phyloP scores from a whole-genome alignment of 352 stramenopile genomes.

The Blastocystis sp. region DNA sequence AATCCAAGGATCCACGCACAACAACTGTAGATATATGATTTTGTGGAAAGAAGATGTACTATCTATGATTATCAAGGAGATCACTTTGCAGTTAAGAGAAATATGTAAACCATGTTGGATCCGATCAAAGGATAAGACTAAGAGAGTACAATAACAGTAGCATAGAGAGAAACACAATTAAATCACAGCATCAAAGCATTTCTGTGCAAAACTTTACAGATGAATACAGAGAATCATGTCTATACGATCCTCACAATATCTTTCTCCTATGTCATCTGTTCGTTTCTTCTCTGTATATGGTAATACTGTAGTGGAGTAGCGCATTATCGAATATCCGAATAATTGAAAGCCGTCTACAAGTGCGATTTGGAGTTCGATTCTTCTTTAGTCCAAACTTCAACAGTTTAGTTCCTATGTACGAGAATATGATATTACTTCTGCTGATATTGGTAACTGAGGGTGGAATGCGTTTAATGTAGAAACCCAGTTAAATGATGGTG shows the following conservation, averaged over 20 bases:
- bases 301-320: not conserved
- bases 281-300: not conserved
- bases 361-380: not conserved
- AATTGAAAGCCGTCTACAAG: conserved; percentile 2
- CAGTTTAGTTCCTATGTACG: not conserved
- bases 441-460: not conserved
- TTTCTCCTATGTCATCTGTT: conserved; percentile 3
- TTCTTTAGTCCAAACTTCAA: conserved; percentile 20
- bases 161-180: too few species aligned
- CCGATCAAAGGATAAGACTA: too few species aligned
- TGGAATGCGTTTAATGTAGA: not conserved
- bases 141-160: too few species aligned
- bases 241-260: not conserved
- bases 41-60: not conserved
- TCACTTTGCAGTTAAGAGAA: not conserved
- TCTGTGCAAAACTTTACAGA: too few species aligned
- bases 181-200: too few species aligned
- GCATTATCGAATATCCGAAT: not conserved
- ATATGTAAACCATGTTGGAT: too few species aligned
- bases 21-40: not conserved
- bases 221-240: too few species aligned
- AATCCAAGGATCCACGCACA: too few species aligned
- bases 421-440: not conserved
- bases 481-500: not conserved
- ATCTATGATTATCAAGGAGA: not conserved